These are phyloP conservation scores for Handroanthus guayacan DNA, from an alignment of 257 asterid genomes.

Conservation along the genomic window DNA sequence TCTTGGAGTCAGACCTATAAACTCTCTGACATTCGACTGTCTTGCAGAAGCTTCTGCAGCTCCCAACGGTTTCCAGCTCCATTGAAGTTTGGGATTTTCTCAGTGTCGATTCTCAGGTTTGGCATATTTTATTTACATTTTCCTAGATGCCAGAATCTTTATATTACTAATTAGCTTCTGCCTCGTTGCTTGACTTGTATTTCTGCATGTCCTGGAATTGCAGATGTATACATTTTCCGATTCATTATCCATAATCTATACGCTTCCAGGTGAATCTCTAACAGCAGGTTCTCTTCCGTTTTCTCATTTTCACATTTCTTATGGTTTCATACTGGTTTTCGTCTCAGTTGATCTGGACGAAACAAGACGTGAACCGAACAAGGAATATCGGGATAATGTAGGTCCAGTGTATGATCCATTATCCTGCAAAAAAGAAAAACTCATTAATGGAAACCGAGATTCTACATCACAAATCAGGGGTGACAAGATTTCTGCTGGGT, in stretches of 20 bases:
- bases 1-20: constrained; percentile 24
- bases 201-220: constrained; percentile 38
- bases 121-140: constrained; percentile 36
- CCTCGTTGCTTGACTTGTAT: constrained; percentile 29
- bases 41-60: constrained; percentile 88
- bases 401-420: constrained; percentile 45
- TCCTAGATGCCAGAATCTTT: constrained; percentile 26
- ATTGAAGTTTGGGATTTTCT: constrained; percentile 99
- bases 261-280: constrained; percentile 72
- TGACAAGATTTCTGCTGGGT: constrained; percentile 47
- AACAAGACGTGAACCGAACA: constrained; percentile 50
- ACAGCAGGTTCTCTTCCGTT: constrained; percentile 24
- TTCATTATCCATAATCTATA: constrained; percentile 83
- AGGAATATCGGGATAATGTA: constrained; percentile 47
- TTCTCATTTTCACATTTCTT: constrained; percentile 20
- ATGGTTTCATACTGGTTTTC: constrained; percentile 34
- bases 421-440: constrained; percentile 48
- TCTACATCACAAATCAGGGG: constrained; percentile 52
- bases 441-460: constrained; percentile 51
- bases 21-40: constrained; percentile 32
- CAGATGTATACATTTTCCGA: constrained; percentile 92
- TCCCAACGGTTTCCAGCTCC: constrained; percentile 84
- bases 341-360: constrained; percentile 62
- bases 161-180: constrained; percentile 23
- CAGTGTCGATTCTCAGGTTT: constrained; percentile 98